Base-by-base conservation (phyloP, 305 asterid species). In the Fraxinus velutina region DNA sequence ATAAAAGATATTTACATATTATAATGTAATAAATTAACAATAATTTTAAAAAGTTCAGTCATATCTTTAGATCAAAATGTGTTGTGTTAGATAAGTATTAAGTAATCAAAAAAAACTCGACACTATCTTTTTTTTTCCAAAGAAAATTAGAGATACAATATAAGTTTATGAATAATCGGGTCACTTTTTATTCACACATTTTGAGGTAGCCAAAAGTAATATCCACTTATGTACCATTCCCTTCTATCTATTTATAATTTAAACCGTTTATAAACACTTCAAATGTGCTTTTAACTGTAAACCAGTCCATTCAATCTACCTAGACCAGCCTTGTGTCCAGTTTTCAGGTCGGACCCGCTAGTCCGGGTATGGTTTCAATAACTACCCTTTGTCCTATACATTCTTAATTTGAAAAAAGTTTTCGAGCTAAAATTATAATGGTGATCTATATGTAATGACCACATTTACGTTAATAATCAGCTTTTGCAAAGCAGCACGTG, bases 381-480 rank as follows among this genome's bases (percentile, higher is more conserved):
- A 22, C 73, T 29, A 68, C 33, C 39, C 39, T 30, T 29, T 27
- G 76, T 75, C 78, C 73, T 78, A 32, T 27, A 29, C 55, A 71
- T 42, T 80, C 30, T 10, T 36, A 17, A 57, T 82, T 78, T n/a
- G 34, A 81, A 70, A 44, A n/a, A 55, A 66, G 80, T 50, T 73
- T 36, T 57, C 30, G 17, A 33, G 77, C 77, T 66, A 78, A 75
- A 75, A 57, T 24, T 79, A 81, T 24, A 50, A 24, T 27, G 60
- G 77, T 39, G 34, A 74, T 62, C 22, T 79, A 36, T 29, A 79
- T 60, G 74, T 47, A 37, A 62, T 36, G 44, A 37, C 42, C 71
- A 60, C 76, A 12, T 76, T 44, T 74, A 13, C 39, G 73, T 55
- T 32, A 76, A 17, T 8, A 76, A 39, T 66, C 33, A 21, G 76